Evolutionary conservation across 108 stramenopile genomes (phyloP), one percentile per base, ranked within the genome.

Genomic region (Cylindrotheca fusiformis): DNA sequence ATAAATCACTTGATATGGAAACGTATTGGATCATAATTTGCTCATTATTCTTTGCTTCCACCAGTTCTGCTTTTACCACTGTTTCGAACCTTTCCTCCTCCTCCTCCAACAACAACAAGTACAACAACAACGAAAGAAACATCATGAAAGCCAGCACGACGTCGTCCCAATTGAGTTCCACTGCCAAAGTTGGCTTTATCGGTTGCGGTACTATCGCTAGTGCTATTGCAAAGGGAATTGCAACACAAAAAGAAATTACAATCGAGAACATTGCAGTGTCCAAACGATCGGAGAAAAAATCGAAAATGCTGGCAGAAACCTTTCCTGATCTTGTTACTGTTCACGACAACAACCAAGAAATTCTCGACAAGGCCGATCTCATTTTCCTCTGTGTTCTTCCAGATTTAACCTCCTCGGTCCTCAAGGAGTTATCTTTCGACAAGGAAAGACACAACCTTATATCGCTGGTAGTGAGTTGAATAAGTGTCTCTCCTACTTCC

Each of bases 131-230:
- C n/a, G n/a, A n/a, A n/a, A n/a, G n/a, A n/a, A n/a, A n/a, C n/a
- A n/a, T n/a, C n/a, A n/a, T n/a, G n/a, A n/a, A n/a, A n/a, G n/a
- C n/a, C n/a, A n/a, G n/a, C n/a, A n/a, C n/a, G n/a, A n/a, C n/a
- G n/a, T n/a, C n/a, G n/a, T n/a, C n/a, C n/a, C n/a, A n/a, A n/a
- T n/a, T n/a, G n/a, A n/a, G n/a, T n/a, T n/a, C n/a, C n/a, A n/a
- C n/a, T n/a, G n/a, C 10, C 57, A 58, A 36, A 22, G 72, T 83
- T 19, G 91, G 91, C 18, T 89, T 93, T 63, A 32, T 89, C 28
- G 91, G 91, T n/a, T 87, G 76, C 53, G 91, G 91, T 18, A 93
- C 91, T 8, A 89, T 93, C 53, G 91, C 86, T 26, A 65, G 68
- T 17, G 70, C 83, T 48, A 93, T 93, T 48, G 91, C 84, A 22